Evolutionary conservation across 306 rosid genomes (phyloP).

Genomic region (Cucurbita maxima): DNA sequence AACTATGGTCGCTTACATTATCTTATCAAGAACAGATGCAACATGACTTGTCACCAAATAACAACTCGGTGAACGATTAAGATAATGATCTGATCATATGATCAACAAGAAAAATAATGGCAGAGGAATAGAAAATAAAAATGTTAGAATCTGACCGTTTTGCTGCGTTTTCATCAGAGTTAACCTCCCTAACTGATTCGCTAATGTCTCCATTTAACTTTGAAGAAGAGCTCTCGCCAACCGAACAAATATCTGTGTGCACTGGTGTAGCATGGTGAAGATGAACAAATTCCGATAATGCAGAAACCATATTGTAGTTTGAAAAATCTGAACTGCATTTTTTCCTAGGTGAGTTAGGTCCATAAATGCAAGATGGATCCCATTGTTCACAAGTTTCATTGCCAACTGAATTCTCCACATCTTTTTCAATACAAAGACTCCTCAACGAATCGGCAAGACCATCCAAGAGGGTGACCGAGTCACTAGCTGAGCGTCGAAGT

Average conservation of each 20-base stretch:
- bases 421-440: conserved; percentile 5
- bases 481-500: conserved; percentile 26
- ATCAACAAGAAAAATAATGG: not conserved
- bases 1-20: too few species aligned
- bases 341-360: conserved; percentile 33
- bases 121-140: not conserved
- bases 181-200: conserved; percentile 7
- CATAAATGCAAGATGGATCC: conserved; percentile 23
- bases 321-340: conserved; percentile 20
- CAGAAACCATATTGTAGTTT: conserved; percentile 23
- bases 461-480: conserved; percentile 21
- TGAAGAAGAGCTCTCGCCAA: conserved; percentile 6
- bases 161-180: conserved; percentile 14
- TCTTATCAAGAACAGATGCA: not conserved
- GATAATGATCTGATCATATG: not conserved
- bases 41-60: not conserved
- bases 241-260: not conserved
- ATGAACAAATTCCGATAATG: conserved; percentile 25
- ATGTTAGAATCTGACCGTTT: conserved; percentile 24
- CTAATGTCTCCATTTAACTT: not conserved
- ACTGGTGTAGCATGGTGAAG: conserved; percentile 15
- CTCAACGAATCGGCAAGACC: conserved; percentile 15
- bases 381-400: conserved; percentile 9
- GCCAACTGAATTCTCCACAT: conserved; percentile 9
- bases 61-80: not conserved